These are phyloP conservation scores for Fusarium kyushuense DNA, from an alignment of 2,329 filamentous ascomycete species.

Conservation along the genomic window DNA sequence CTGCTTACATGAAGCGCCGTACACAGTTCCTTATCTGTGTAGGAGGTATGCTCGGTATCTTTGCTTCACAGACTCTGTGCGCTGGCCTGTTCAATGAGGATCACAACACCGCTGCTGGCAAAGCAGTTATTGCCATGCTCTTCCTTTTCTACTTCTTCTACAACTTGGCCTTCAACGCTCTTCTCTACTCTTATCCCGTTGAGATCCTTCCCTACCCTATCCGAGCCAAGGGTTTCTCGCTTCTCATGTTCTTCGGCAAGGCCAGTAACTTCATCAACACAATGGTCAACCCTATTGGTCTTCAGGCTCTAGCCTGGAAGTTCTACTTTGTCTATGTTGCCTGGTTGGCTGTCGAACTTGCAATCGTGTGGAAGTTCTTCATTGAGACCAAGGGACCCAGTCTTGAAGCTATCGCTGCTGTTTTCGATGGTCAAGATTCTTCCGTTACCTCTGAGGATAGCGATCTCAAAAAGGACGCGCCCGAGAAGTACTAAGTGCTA, in stretches of 20 bases:
- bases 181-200: constrained; percentile 34
- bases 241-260: constrained; percentile 34
- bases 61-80: constrained; percentile 32
- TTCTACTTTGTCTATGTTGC: constrained; percentile 1
- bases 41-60: constrained; percentile 31
- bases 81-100: constrained; percentile 30
- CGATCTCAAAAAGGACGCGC: neutral
- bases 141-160: constrained; percentile 38
- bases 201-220: constrained; percentile 32
- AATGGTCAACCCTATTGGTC: constrained; percentile 6
- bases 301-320: constrained; percentile 5
- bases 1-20: constrained; percentile 30
- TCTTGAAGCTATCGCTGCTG: neutral
- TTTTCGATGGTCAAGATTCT: neutral
- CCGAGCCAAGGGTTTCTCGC: constrained; percentile 30
- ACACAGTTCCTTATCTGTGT: constrained; percentile 37
- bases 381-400: constrained; percentile 7
- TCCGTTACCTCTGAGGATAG: no score
- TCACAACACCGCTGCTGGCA: constrained; percentile 12
- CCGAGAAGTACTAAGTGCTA: neutral
- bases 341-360: constrained; percentile 8
- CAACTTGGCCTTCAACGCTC: constrained; percentile 37
- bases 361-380: neutral
- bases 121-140: constrained; percentile 20
- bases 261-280: constrained; percentile 14